Base-by-base conservation (phyloP, 2,329 filamentous ascomycete species). In the Xylaria sp. region DNA sequence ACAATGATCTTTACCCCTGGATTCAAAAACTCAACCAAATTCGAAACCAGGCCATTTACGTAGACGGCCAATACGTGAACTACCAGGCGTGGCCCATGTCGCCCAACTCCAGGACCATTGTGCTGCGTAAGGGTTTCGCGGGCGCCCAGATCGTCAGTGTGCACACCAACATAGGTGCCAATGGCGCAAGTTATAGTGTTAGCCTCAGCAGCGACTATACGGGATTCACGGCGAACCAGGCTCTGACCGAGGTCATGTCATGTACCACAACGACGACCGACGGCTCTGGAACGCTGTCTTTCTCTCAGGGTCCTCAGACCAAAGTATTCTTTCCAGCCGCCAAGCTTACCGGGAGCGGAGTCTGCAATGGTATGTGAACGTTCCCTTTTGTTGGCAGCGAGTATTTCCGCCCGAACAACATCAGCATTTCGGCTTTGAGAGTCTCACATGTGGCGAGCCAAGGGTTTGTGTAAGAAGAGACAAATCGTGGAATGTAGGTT, bases 1-100 rank as follows among this genome's bases (percentile, higher is more conserved):
- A 49, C 36, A 62, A 38, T 38, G 59, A 61, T 7, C 76, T 86
- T 6, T 86, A 86, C 75, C 69, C 72, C 36, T 80, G 79, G 67
- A 83, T 87, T 57, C 72, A 79, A 0, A 71, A 74, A 5, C 74
- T 87, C 27, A 89, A 89, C 73, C 77, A 79, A 55, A 79, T 87
- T 50, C 85, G 87, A 4, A 67, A 57, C 38, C 80, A 76, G 75
- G 76, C 80, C 53, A 80, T 81, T 20, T 66, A 83, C 54, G 71
- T 73, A 59, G 75, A 79, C 10, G 78, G 79, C 50, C 15, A 15
- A 10, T 85, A 83, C 68, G 70, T 82, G 5, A 75, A 74, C 5
- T 82, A 79, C 70, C 76, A 78, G 66, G 80, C 78, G 42, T 74
- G 74, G 49, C 72, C 79, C 2, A 70, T 81, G 59, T 81, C 81